These are phyloP conservation scores for Trichoderma koningiopsis DNA, from an alignment of 2,329 filamentous ascomycete species.

Conservation along the genomic window DNA sequence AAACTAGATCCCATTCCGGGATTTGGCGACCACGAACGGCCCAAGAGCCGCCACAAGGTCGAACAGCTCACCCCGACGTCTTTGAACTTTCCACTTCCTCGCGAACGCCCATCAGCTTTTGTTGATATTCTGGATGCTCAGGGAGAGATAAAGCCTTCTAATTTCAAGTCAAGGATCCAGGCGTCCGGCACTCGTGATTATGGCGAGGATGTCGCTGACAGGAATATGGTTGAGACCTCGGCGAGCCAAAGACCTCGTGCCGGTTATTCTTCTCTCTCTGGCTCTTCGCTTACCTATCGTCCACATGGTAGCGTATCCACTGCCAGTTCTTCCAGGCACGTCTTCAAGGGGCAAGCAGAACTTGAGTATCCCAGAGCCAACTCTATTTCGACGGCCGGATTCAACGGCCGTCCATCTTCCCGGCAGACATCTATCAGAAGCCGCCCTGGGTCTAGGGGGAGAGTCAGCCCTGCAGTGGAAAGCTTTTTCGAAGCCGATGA, in stretches of 20 bases:
- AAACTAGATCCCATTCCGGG: neutral
- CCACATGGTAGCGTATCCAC: slow-evolving; percentile 21
- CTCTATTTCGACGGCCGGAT: neutral
- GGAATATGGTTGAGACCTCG: slow-evolving; percentile 52
- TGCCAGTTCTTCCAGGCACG: neutral
- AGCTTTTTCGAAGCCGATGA: neutral
- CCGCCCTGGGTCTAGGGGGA: neutral
- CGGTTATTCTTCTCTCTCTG: neutral
- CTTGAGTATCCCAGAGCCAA: neutral
- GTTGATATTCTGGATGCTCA: slow-evolving; percentile 63
- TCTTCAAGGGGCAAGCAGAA: neutral
- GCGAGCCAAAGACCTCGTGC: slow-evolving; percentile 38
- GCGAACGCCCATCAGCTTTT: slow-evolving; percentile 20
- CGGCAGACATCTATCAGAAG: neutral
- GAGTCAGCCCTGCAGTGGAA: neutral
- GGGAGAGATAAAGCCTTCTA: slow-evolving; percentile 51
- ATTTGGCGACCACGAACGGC: neutral
- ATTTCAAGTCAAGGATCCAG: slow-evolving; percentile 52
- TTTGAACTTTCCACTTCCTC: neutral
- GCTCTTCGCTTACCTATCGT: neutral
- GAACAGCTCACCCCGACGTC: slow-evolving; percentile 1
- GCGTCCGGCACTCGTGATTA: slow-evolving; percentile 57
- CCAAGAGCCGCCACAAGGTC: neutral
- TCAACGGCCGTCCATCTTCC: neutral
- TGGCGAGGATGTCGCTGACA: slow-evolving; percentile 66